Conservation (phyloP, 2,329 filamentous ascomycete genomes). For the Kalmusia sp. region DNA sequence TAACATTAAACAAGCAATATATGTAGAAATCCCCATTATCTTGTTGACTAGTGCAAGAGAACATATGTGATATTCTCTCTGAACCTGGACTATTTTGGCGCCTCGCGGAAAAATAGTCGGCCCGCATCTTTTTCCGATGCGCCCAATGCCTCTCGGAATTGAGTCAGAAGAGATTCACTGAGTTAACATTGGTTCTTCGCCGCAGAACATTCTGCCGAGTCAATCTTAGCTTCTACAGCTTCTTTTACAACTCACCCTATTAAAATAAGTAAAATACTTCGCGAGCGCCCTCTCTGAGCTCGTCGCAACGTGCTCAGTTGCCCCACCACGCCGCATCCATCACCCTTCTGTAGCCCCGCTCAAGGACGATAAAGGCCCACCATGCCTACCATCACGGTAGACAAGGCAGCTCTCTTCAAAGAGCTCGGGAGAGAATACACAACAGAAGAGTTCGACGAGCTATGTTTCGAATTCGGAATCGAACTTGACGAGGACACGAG, state of each 20-base stretch:
- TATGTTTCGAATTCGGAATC: slow-evolving; percentile 98
- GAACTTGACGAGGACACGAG: slow-evolving; percentile 87
- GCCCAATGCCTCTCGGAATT: slow-evolving; percentile 8
- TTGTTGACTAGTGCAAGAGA: too few relatives aligned
- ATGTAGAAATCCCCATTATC: too few relatives aligned
- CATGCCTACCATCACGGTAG: slow-evolving; percentile 96
- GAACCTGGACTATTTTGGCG: not conserved
- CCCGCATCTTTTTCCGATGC: slow-evolving; percentile 5
- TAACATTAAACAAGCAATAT: not conserved
- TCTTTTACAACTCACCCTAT: not conserved
- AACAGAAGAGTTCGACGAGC: slow-evolving; percentile 91
- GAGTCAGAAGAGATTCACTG: slow-evolving; percentile 6
- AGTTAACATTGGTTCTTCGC: not conserved
- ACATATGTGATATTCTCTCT: too few relatives aligned
- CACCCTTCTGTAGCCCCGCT: slow-evolving; percentile 16
- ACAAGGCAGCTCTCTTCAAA: slow-evolving; percentile 95
- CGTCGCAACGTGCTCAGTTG: slow-evolving; percentile 18
- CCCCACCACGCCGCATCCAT: slow-evolving; percentile 35
- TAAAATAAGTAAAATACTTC: too few relatives aligned
- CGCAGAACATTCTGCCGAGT: slow-evolving; percentile 1
- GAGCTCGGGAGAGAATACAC: slow-evolving; percentile 91
- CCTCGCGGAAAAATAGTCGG: not conserved
- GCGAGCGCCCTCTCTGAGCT: too few relatives aligned
- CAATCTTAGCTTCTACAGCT: not conserved
- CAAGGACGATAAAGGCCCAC: slow-evolving; percentile 40